Percentiles rank a stretch among this genome's conserved stretches.
These are phyloP conservation scores for Schizophyllum commune DNA, from an alignment of 1,284 basidiomycete species.

Conservation along the genomic window DNA sequence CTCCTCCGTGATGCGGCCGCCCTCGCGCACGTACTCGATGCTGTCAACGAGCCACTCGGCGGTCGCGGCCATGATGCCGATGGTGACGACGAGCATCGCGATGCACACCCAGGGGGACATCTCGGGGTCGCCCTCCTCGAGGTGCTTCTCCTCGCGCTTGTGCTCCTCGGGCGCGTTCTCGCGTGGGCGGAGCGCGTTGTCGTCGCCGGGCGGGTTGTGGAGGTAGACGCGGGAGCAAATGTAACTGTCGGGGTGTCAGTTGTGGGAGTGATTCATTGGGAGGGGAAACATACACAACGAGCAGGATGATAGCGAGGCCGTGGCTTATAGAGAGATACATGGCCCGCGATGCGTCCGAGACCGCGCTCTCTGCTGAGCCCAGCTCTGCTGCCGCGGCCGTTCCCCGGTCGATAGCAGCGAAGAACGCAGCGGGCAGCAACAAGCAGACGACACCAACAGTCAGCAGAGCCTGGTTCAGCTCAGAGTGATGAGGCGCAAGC, in stretches of 20 bases:
- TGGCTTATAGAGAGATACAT: slow-evolving; percentile 52
- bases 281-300: slow-evolving; percentile 39
- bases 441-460: slow-evolving; percentile 57
- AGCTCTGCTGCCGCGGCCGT: slow-evolving; percentile 14
- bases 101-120: slow-evolving; percentile 56
- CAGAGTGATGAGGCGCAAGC: slow-evolving; percentile 40
- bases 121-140: slow-evolving; percentile 39
- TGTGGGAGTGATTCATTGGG: neutral
- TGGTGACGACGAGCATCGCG: slow-evolving; percentile 39
- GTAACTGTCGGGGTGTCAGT: slow-evolving; percentile 34
- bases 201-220: slow-evolving; percentile 58
- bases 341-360: slow-evolving; percentile 35
- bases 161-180: slow-evolving; percentile 38
- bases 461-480: slow-evolving; percentile 61
- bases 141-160: slow-evolving; percentile 33
- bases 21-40: slow-evolving; percentile 44
- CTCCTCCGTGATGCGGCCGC: slow-evolving; percentile 38
- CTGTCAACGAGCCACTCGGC: slow-evolving; percentile 63
- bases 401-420: slow-evolving; percentile 47
- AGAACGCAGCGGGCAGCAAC: slow-evolving; percentile 57
- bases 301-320: slow-evolving; percentile 52
- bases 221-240: slow-evolving; percentile 57
- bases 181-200: slow-evolving; percentile 34
- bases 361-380: slow-evolving; percentile 20
- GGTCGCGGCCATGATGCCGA: slow-evolving; percentile 55